A percentile compares a stretch with the other conserved stretches of the same genome.
Conservation (phyloP, 2,329 filamentous ascomycete genomes). For the Uncinocarpus reesii region DNA sequence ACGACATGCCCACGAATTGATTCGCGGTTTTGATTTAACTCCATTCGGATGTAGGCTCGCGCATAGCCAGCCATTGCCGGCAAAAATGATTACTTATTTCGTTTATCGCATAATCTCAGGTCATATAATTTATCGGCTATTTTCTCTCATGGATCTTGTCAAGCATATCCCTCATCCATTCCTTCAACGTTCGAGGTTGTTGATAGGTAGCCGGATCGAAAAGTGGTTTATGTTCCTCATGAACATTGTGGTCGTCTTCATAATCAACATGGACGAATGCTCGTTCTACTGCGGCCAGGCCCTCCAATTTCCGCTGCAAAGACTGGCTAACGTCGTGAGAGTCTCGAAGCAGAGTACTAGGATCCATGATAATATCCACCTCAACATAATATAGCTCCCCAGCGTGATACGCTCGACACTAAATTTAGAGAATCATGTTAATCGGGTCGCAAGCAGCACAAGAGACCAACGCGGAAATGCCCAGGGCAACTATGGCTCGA, state of each 20-base stretch:
- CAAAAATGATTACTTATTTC: no score
- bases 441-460: not conserved
- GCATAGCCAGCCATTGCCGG: no score
- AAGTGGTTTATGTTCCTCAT: conserved; percentile 14
- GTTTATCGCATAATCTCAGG: no score
- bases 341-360: conserved; percentile 44
- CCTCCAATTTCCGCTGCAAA: conserved; percentile 52
- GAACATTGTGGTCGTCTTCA: conserved; percentile 15
- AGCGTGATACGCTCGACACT: conserved; percentile 50
- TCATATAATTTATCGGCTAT: not conserved
- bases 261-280: conserved; percentile 45
- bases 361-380: conserved; percentile 52
- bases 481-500: not conserved
- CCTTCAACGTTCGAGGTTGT: conserved; percentile 11
- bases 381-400: conserved; percentile 54
- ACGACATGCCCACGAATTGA: no score
- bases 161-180: conserved; percentile 8
- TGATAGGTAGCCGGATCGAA: conserved; percentile 6
- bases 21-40: no score
- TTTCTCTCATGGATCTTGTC: not conserved
- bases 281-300: conserved; percentile 34
- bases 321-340: conserved; percentile 52
- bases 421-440: conserved; percentile 4
- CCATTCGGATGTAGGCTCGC: no score
- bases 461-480: not conserved